Percentiles rank a stretch among this genome's conserved stretches.
These are phyloP conservation scores for Catunica adiposa DNA, from an alignment of 2,329 filamentous ascomycete genomes.

Conservation along the genomic window DNA sequence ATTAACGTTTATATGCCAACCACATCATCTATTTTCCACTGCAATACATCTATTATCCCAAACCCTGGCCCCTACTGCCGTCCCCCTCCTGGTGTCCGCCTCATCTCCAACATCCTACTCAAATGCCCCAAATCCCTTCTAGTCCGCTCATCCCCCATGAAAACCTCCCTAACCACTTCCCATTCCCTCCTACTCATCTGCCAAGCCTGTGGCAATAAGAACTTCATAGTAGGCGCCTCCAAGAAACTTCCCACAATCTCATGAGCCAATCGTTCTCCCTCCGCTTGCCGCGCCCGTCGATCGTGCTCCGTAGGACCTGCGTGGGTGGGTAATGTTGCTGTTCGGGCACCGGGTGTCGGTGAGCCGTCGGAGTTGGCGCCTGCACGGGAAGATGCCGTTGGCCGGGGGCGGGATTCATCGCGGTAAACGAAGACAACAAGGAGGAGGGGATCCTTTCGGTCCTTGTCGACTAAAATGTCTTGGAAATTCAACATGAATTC, in stretches of 20 bases:
- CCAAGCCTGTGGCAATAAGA: conserved; percentile 51
- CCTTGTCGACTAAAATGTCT: conserved; percentile 60
- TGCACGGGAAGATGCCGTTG: background rate
- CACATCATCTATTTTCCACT: too few relatives aligned
- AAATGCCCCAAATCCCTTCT: conserved; percentile 44
- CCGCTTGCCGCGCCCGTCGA: conserved; percentile 10
- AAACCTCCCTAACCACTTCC: conserved; percentile 52
- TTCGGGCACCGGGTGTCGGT: conserved; percentile 21
- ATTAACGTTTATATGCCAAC: too few relatives aligned
- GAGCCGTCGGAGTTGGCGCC: conserved; percentile 16
- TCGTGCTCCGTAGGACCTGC: conserved; percentile 8
- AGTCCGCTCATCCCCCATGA: conserved; percentile 48
- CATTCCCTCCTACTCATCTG: conserved; percentile 57
- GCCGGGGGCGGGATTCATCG: conserved; percentile 27
- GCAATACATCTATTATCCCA: too few relatives aligned
- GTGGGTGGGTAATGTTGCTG: conserved; percentile 7
- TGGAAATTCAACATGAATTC: conserved; percentile 82
- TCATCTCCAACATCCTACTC: conserved; percentile 35
- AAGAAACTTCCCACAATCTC: conserved; percentile 49
- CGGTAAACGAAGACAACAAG: conserved; percentile 75
- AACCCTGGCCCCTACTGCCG: background rate
- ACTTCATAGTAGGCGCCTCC: conserved; percentile 47
- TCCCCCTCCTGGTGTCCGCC: conserved; percentile 5
- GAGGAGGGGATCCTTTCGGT: conserved; percentile 57
- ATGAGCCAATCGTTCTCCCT: conserved; percentile 40